These are phyloP conservation scores for Backusella mclennaniae DNA, from an alignment of 192 early-diverging fungal genomes.

Conservation along the genomic window DNA sequence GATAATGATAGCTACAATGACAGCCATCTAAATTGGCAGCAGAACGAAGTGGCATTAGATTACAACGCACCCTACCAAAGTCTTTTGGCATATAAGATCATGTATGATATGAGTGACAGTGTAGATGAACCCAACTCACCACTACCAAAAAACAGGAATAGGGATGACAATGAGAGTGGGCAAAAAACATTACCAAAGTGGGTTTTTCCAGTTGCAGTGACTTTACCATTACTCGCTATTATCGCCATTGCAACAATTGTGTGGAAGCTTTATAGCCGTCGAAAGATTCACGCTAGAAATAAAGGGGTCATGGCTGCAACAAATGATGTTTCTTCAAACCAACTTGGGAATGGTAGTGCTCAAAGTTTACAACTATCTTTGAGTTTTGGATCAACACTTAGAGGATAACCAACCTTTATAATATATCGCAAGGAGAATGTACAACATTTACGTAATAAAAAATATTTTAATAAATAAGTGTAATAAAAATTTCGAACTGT, in stretches of 20 bases:
- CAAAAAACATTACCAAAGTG: slow-evolving; percentile 38
- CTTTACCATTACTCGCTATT: slow-evolving; percentile 30
- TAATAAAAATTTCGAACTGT: background rate
- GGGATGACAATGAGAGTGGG: background rate
- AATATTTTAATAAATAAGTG: background rate
- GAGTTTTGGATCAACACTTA: background rate
- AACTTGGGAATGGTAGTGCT: background rate
- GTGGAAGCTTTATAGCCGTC: background rate
- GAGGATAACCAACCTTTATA: background rate
- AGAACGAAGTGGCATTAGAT: slow-evolving; percentile 54
- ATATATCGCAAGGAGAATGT: background rate
- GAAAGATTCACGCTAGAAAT: background rate
- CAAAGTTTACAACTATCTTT: background rate
- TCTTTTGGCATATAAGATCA: slow-evolving; percentile 51
- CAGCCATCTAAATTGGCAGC: slow-evolving; percentile 39
- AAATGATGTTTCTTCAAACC: background rate
- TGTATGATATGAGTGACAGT: slow-evolving; percentile 35
- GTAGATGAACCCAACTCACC: slow-evolving; percentile 45
- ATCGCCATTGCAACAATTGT: background rate
- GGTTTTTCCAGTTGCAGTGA: slow-evolving; percentile 44
- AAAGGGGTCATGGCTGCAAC: background rate
- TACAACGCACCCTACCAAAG: slow-evolving; percentile 54
- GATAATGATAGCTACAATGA: slow-evolving; percentile 49
- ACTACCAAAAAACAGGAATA: slow-evolving; percentile 24
- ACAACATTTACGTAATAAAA: background rate